These are phyloP conservation scores for Lotus japonicus DNA, from an alignment of 306 rosid species.

Conservation along the genomic window DNA sequence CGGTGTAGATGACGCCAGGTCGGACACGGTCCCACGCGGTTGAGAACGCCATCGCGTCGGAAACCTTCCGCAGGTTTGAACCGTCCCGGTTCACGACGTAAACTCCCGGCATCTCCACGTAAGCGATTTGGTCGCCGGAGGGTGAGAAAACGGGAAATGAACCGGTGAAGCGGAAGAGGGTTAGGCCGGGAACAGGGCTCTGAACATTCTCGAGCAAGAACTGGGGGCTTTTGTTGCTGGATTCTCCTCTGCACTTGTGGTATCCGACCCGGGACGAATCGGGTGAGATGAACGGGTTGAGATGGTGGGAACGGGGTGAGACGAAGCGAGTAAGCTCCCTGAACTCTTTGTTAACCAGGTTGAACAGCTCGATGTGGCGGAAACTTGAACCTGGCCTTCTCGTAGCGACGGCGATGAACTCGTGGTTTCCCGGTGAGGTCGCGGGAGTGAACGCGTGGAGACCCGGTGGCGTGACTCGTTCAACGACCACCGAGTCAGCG, in stretches of 20 bases:
- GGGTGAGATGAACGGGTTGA: conserved; percentile 79
- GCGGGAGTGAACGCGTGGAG: conserved; percentile 87
- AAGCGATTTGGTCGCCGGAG: conserved; percentile 53
- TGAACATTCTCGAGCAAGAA: conserved; percentile 47
- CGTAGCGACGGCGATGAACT: conserved; percentile 78
- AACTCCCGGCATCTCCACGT: conserved; percentile 48
- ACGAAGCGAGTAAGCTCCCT: conserved; percentile 54
- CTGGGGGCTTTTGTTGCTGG: conserved; percentile 16
- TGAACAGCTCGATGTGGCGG: conserved; percentile 74
- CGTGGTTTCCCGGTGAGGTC: conserved; percentile 56
- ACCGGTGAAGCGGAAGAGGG: conserved; percentile 61
- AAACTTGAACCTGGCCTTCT: conserved; percentile 48
- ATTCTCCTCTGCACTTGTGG: conserved; percentile 68
- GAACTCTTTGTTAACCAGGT: conserved; percentile 48
- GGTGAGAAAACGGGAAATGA: conserved; percentile 77
- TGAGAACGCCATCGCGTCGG: conserved; percentile 40
- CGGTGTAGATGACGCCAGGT: conserved; percentile 50
- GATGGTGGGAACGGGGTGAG: conserved; percentile 59
- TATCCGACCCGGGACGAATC: conserved; percentile 64
- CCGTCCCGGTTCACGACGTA: conserved; percentile 70
- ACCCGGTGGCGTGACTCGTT: conserved; percentile 83
- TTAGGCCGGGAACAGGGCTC: conserved; percentile 44
- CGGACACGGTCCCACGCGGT: conserved; percentile 73
- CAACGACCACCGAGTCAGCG: conserved; percentile 34
- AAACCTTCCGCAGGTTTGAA: conserved; percentile 49